Conservation (phyloP, 305 asterid genomes). For the Solanum hybrid region DNA sequence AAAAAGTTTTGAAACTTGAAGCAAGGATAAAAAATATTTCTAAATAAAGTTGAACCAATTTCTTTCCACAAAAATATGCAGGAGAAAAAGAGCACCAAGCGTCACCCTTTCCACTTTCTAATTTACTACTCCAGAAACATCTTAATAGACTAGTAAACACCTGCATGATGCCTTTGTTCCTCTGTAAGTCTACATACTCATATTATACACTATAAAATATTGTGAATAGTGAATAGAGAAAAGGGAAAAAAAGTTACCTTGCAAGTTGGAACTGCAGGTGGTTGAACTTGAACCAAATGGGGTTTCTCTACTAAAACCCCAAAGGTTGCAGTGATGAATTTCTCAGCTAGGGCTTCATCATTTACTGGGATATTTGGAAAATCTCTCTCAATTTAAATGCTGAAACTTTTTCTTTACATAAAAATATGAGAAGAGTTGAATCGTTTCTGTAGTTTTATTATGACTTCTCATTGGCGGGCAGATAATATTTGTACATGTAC, state of each 20-base stretch:
- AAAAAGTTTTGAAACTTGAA: not conserved
- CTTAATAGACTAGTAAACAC: not conserved
- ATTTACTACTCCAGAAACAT: not conserved
- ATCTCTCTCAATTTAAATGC: not conserved
- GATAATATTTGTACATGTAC: not conserved
- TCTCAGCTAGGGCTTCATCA: not conserved
- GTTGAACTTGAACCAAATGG: not conserved
- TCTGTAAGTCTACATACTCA: not conserved
- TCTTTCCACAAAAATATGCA: not conserved
- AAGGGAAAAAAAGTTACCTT: not conserved
- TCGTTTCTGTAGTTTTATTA: not conserved
- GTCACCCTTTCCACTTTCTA: not conserved
- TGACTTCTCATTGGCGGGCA: not conserved
- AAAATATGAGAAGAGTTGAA: not conserved
- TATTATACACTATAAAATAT: too few relatives aligned
- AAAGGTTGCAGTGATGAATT: not conserved
- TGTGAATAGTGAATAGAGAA: not conserved
- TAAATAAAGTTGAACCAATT: not conserved
- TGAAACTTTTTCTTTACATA: not conserved
- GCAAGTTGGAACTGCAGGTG: not conserved
- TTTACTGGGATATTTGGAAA: not conserved
- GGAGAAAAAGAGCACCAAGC: not conserved
- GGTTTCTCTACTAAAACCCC: not conserved
- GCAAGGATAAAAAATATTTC: not conserved
- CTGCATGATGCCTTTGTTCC: not conserved